Evolutionary conservation across 179 eudicot species (phyloP).

Genomic region (Amaranthus tricolor): DNA sequence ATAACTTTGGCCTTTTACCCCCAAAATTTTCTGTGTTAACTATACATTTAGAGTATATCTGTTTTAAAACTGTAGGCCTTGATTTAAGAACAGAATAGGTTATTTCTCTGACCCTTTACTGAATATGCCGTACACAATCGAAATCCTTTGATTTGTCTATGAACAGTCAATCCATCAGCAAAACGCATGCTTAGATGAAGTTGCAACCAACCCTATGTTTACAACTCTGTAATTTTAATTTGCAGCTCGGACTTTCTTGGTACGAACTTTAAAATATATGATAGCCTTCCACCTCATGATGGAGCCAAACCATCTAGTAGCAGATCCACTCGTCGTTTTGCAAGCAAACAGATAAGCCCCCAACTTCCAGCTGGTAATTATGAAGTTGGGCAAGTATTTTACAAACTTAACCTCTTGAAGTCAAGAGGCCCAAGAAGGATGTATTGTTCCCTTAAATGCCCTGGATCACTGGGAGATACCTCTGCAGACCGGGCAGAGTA

Average conservation of each 20-base stretch:
- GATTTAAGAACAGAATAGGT: no score
- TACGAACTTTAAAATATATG: conserved; percentile 82
- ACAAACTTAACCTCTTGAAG: conserved; percentile 89
- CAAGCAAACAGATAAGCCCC: conserved; percentile 91
- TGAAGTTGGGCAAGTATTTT: conserved; percentile 69
- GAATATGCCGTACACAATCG: no score
- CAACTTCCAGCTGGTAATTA: conserved; percentile 88
- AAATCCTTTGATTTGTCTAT: no score
- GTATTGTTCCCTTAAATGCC: conserved; percentile 65
- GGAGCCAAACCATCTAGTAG: conserved; percentile 83
- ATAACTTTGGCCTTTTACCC: no score
- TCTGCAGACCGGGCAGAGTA: conserved; percentile 23
- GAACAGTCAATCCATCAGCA: no score
- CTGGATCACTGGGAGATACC: conserved; percentile 34
- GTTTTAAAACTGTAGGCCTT: no score
- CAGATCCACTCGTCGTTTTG: conserved; percentile 66
- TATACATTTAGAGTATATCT: no score
- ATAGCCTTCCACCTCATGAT: conserved; percentile 77
- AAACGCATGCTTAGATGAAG: background rate
- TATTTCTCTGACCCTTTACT: no score
- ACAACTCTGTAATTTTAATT: background rate
- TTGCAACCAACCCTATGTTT: background rate
- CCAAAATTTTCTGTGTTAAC: no score
- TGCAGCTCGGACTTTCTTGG: conserved; percentile 97
- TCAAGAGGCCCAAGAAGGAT: conserved; percentile 97